These are phyloP conservation scores for Gymnopus androsaceus DNA, from an alignment of 1,284 basidiomycete species.

Conservation along the genomic window DNA sequence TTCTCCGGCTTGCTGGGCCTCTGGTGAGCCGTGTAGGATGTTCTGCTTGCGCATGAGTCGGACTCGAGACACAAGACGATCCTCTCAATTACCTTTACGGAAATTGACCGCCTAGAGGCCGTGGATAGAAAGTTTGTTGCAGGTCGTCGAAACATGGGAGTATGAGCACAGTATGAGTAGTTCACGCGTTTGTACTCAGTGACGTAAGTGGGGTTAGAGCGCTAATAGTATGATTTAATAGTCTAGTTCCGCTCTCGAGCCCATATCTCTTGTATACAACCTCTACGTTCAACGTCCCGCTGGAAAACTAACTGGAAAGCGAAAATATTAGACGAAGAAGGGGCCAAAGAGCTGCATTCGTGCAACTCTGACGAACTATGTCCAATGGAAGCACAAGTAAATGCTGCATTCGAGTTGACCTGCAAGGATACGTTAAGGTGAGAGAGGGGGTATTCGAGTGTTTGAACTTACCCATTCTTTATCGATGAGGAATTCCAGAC, in stretches of 20 bases:
- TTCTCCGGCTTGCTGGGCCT: conserved; percentile 83
- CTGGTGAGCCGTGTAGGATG: conserved; percentile 74
- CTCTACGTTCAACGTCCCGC: conserved; percentile 34
- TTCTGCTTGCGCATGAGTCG: conserved; percentile 39
- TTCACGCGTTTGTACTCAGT: not conserved
- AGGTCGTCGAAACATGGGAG: conserved; percentile 26
- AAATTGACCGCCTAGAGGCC: conserved; percentile 49
- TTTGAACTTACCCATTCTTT: conserved; percentile 7
- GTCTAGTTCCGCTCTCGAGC: conserved; percentile 26
- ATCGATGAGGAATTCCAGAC: not conserved
- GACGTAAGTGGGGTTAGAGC: not conserved
- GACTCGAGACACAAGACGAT: not conserved
- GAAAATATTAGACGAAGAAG: not conserved
- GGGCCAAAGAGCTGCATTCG: conserved; percentile 1
- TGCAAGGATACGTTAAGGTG: not conserved
- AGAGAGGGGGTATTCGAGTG: not conserved
- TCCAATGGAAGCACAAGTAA: not conserved
- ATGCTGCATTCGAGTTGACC: not conserved
- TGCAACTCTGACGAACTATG: not conserved
- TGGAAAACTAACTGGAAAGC: conserved; percentile 36
- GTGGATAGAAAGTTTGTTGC: conserved; percentile 26
- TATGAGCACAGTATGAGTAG: not conserved
- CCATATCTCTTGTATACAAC: conserved; percentile 52
- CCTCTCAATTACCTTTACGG: conserved; percentile 55
- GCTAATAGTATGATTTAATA: not conserved